Percentiles rank a stretch among this genome's conserved stretches.
Conservation (phyloP, 768 basidiomycete species). For the Hericium coralloides region DNA sequence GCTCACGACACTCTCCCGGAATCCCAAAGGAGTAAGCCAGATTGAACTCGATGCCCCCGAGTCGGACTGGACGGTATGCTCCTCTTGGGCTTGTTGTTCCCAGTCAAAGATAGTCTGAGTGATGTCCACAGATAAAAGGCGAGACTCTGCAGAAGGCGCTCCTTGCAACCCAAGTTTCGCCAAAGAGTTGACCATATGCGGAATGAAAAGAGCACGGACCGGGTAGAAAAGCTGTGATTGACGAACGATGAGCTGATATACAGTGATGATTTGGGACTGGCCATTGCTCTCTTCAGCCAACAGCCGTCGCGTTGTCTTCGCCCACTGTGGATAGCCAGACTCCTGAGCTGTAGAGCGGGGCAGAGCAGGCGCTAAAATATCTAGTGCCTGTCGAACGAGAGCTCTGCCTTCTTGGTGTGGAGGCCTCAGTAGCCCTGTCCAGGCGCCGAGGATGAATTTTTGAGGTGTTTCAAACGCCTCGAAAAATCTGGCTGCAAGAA, state of each 20-base stretch:
- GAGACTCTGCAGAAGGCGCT: constrained; percentile 65
- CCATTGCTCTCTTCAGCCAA: constrained; percentile 81
- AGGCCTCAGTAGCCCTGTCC: constrained; percentile 81
- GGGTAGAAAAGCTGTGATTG: constrained; percentile 90
- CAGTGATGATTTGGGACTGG: constrained; percentile 58
- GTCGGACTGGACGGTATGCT: constrained; percentile 5
- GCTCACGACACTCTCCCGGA: constrained; percentile 88
- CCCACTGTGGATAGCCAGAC: constrained; percentile 67
- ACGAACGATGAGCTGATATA: constrained; percentile 89
- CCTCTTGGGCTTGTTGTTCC: constrained; percentile 59
- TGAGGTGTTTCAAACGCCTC: constrained; percentile 79
- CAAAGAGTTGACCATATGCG: constrained; percentile 87
- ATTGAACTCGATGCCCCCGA: neutral
- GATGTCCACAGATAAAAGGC: constrained; percentile 83
- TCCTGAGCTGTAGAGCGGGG: constrained; percentile 52
- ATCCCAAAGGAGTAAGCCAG: constrained; percentile 72
- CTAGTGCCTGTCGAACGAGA: constrained; percentile 76
- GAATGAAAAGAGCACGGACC: constrained; percentile 85
- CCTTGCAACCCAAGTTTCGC: constrained; percentile 78
- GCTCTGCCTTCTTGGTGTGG: constrained; percentile 71
- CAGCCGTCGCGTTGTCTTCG: constrained; percentile 72
- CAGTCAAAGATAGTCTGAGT: constrained; percentile 89
- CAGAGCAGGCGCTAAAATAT: constrained; percentile 78
- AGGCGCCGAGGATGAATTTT: constrained; percentile 86
- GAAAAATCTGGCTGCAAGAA: constrained; percentile 88